A percentile compares a stretch with the other conserved stretches of the same genome.
Evolutionary conservation across 139 green algal genomes (phyloP).

Genomic region (Edaphochlamys debaryana): DNA sequence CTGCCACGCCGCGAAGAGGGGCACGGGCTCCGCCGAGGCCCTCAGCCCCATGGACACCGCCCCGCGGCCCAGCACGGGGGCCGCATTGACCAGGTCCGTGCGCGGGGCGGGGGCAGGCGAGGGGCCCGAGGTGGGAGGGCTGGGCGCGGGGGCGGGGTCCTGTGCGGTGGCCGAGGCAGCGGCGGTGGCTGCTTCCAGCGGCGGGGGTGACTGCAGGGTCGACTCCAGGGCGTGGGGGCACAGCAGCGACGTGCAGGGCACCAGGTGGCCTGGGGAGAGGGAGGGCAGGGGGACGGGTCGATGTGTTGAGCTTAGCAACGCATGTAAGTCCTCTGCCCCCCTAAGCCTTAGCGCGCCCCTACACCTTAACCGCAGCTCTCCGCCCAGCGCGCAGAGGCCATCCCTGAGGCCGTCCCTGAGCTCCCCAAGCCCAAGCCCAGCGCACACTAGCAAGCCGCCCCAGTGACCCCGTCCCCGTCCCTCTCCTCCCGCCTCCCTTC

Average conservation of each 20-base stretch:
- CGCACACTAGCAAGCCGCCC: too few relatives aligned
- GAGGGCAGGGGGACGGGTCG: neutral
- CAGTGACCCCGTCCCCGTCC: too few relatives aligned
- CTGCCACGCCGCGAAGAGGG: neutral
- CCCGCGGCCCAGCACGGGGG: neutral
- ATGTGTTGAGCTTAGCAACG: too few relatives aligned
- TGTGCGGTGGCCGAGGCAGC: too few relatives aligned
- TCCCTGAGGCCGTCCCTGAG: too few relatives aligned
- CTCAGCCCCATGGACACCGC: neutral
- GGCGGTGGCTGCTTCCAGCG: neutral
- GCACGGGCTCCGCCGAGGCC: neutral
- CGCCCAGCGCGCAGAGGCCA: too few relatives aligned
- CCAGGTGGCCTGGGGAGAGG: neutral
- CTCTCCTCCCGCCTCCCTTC: too few relatives aligned
- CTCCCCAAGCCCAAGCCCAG: too few relatives aligned
- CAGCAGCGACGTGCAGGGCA: neutral
- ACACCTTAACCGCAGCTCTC: too few relatives aligned
- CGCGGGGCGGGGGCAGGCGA: neutral
- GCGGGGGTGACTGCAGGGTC: neutral
- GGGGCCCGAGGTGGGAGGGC: neutral
- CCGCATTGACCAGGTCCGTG: neutral
- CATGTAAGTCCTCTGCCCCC: too few relatives aligned
- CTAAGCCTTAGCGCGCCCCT: too few relatives aligned
- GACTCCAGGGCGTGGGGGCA: neutral
- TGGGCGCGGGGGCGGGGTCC: neutral